Evolutionary conservation across 129 eudicot species (phyloP), one percentile per base, ranked within the genome.

Genomic region (Pittosporum tobira): DNA sequence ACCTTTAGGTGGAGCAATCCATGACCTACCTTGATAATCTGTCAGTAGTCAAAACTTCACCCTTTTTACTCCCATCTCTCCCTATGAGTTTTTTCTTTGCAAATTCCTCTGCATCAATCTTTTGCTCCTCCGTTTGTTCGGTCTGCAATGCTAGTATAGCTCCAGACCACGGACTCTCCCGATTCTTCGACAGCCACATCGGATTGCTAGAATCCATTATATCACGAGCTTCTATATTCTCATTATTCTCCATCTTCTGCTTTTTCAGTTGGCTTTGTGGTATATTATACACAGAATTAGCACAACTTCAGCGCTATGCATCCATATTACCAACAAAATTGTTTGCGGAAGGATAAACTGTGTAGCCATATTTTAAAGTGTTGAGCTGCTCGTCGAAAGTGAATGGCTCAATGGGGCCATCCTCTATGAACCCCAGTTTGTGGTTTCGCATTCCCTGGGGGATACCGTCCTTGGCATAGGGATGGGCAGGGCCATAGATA

Each of bases 401-500:
- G 60, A 91, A 91, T 4, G 94, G 62, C 10, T 68, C 83, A 24
- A 86, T 81, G 0, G 88, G 54, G 3, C 94, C 98, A 38, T 91
- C 64, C 40, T 91, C 98, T 0, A 91, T 96, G 51, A 83, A 87
- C 61, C 98, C 98, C 36, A 91, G 64, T 65, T 91, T 91, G 64
- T 91, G 98, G 66, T 91, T 91, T 13, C 98, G 82, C 62, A 91
- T 75, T 19, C 98, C 98, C 45, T 91, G 98, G 6, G 98, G 94
- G 6, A 91, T 38, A 22, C 98, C 98, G 71, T 91, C 98, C 34
- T 91, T 91, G n/a, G 98, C 95, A 70, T 83, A 86, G 8, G 98
- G 98, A 40, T 91, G 98, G 1, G 98, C 75, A 0, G 98, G 98
- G 18, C 98, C 96, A 12, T 70, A 73, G 37, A 91, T 81, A 1